Evolutionary conservation across 2,329 filamentous ascomycete genomes (phyloP), one percentile per base, ranked within the genome.

Genomic region (Exophiala aquamarina): DNA sequence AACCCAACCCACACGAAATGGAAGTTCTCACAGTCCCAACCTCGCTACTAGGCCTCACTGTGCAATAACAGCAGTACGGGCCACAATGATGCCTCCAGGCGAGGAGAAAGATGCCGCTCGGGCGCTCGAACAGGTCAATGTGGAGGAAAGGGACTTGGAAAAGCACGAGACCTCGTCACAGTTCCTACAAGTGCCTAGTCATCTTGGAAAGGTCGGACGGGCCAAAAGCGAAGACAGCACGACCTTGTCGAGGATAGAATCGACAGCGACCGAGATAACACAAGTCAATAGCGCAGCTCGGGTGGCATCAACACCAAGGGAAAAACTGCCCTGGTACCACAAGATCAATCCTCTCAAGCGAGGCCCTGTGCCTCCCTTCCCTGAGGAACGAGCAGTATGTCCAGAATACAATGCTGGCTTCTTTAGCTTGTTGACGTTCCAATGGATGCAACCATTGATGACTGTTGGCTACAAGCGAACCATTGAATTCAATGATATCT

Each of bases 371-470:
- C 80, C 81, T n/a, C 76, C 79, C 2, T 65, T 83, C 2, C 81
- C 81, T 1, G 64, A 75, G 19, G 69, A 77, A 57, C 69, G 79
- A 21, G 61, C 61, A 8, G 66, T 75, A 1, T 90, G 82, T 4
- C 79, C 78, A 52, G 91, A 96, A 69, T 76, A 89, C 63, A 75
- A 72, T 3, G 91, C 91, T 4, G 72, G 78, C 2, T 84, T 90
- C 61, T 78, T 93, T 54, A 95, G 88, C 69, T 65, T 76, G 47
- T 65, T 95, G 17, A 86, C 85, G 3, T 97, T 95, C 63, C 82
- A 89, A 65, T 97, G 92, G 92, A 92, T 96, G 77, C 82, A 83
- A 1, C 84, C 89, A 1, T 64, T 97, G 45, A 97, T 97, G 91
- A 76, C 70, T 54, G 84, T 83, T 31, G 93, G 93, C 28, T 97